Evolutionary conservation across 2,329 filamentous ascomycete species (phyloP).

Genomic region (Lasiodiplodia theobromae): DNA sequence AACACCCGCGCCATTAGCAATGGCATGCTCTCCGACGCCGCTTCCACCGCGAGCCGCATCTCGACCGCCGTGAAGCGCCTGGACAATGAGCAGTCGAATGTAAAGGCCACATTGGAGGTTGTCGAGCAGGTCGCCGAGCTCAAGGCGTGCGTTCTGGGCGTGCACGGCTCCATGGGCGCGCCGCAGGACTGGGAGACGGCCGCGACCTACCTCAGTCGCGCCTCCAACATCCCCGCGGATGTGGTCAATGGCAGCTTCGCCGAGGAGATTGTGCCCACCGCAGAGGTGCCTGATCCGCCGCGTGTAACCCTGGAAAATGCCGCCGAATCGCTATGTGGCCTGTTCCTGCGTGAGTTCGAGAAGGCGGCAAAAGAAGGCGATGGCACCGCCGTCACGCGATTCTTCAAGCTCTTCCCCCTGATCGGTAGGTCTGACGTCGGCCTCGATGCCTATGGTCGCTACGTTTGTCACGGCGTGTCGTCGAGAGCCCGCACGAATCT

Average conservation of each 20-base stretch:
- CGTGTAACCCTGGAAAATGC: conserved; percentile 85
- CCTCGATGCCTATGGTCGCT: conserved; percentile 91
- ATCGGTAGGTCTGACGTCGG: conserved; percentile 90
- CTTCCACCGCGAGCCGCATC: conserved; percentile 83
- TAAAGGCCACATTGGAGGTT: conserved; percentile 87
- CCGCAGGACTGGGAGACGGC: conserved; percentile 99
- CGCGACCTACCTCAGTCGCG: conserved; percentile 84
- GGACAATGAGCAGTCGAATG: conserved; percentile 88
- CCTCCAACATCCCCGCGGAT: conserved; percentile 78
- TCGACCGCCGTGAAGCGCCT: conserved; percentile 86
- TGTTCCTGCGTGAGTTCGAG: conserved; percentile 95
- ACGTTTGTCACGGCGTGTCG: conserved; percentile 95
- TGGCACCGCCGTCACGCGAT: conserved; percentile 86
- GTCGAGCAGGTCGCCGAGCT: conserved; percentile 97
- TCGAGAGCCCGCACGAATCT: conserved; percentile 81
- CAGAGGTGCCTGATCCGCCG: conserved; percentile 92
- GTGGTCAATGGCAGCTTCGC: conserved; percentile 88
- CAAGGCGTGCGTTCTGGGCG: conserved; percentile 93
- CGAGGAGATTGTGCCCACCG: conserved; percentile 89
- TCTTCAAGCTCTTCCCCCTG: conserved; percentile 97
- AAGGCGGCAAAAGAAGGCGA: conserved; percentile 88
- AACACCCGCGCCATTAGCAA: conserved; percentile 84
- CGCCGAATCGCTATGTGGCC: conserved; percentile 84
- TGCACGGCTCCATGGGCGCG: conserved; percentile 94
- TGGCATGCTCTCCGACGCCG: conserved; percentile 87